These are phyloP conservation scores for Uncinocarpus reesii DNA, from an alignment of 2,329 filamentous ascomycete genomes.

Conservation along the genomic window DNA sequence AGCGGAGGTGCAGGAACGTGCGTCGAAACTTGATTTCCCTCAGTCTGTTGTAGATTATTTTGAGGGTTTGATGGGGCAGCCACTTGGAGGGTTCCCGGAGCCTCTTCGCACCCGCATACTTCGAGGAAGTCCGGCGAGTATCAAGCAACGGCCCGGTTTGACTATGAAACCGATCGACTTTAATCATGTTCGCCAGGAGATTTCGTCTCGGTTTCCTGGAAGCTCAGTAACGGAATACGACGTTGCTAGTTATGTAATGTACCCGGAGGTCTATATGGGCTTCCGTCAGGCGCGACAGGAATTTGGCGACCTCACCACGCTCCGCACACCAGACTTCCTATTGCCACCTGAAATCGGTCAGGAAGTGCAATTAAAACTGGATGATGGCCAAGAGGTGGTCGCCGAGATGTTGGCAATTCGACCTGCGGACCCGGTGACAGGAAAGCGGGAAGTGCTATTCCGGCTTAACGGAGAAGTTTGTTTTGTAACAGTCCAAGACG, in stretches of 20 bases:
- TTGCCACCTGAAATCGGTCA: slow-evolving; percentile 85
- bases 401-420: too few relatives aligned
- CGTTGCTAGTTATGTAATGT: slow-evolving; percentile 91
- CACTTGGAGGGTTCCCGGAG: slow-evolving; percentile 95
- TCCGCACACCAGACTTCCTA: slow-evolving; percentile 96
- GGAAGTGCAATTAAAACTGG: too few relatives aligned
- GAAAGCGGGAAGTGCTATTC: too few relatives aligned
- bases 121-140: slow-evolving; percentile 80
- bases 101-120: slow-evolving; percentile 81
- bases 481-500: too few relatives aligned
- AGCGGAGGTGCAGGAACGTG: slow-evolving; percentile 75
- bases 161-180: slow-evolving; percentile 86
- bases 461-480: too few relatives aligned
- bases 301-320: slow-evolving; percentile 86
- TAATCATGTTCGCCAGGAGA: slow-evolving; percentile 70
- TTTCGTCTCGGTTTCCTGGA: slow-evolving; percentile 75
- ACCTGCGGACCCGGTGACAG: too few relatives aligned
- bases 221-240: slow-evolving; percentile 79
- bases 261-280: slow-evolving; percentile 97
- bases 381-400: too few relatives aligned
- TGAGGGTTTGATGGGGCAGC: slow-evolving; percentile 96
- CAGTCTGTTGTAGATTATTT: slow-evolving; percentile 96
- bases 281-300: slow-evolving; percentile 88
- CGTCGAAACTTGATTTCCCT: slow-evolving; percentile 88
- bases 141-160: slow-evolving; percentile 91